Conservation (phyloP, 495 filamentous ascomycete genomes). For the Neurospora hispaniola region DNA sequence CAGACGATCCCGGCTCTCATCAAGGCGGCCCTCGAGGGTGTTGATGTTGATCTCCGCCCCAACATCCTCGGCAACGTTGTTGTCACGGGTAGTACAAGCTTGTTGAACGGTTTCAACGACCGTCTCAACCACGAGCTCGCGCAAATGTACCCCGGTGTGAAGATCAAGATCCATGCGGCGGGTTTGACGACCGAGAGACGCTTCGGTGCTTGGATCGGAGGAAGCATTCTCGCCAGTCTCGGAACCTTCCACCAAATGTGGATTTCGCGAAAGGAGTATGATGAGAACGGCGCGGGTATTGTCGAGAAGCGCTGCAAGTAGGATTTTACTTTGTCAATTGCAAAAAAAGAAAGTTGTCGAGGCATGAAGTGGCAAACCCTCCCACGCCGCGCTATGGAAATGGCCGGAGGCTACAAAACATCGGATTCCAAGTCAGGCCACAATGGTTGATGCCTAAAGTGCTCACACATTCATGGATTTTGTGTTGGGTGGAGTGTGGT, state of each 20-base stretch:
- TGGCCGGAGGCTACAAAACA: neutral
- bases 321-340: neutral
- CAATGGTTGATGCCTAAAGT: neutral
- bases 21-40: conserved; percentile 59
- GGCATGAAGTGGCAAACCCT: neutral
- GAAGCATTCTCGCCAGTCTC: conserved; percentile 89
- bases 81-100: conserved; percentile 73
- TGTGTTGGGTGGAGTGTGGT: neutral
- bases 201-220: conserved; percentile 91
- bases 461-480: neutral
- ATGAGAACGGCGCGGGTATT: conserved; percentile 60
- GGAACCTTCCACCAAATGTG: conserved; percentile 99
- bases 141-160: conserved; percentile 64
- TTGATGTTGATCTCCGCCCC: conserved; percentile 84
- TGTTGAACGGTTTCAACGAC: conserved; percentile 84
- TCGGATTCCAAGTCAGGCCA: neutral
- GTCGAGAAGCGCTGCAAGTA: conserved; percentile 75
- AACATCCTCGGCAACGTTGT: conserved; percentile 81
- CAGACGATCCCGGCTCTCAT: conserved; percentile 75
- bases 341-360: neutral
- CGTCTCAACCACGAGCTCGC: conserved; percentile 74
- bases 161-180: conserved; percentile 74
- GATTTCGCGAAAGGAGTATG: conserved; percentile 80
- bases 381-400: neutral
- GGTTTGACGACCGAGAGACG: conserved; percentile 77